Base-by-base conservation (phyloP, 2,329 filamentous ascomycete species). In the Colletotrichum higginsianum region DNA sequence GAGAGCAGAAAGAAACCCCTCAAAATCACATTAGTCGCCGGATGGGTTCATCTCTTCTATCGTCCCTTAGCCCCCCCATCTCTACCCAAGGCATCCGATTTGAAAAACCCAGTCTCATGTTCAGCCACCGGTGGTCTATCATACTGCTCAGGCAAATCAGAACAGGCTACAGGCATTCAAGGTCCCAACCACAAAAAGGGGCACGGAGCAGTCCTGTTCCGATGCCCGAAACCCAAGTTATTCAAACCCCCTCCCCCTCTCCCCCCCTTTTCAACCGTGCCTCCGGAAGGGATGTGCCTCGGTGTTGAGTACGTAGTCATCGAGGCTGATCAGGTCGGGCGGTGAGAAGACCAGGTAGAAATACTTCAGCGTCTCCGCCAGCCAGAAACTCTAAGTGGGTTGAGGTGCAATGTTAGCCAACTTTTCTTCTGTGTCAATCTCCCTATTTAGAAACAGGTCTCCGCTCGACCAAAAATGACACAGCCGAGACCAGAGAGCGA, bases 331-430 rank as follows among this genome's bases (percentile, higher is more conserved):
- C 38, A 90, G 76, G 30, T 88, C 85, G 1, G 90, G 88, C 26
- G 91, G 87, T 40, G 88, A 89, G 75, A 94, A 94, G 47, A 94
- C 87, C 62, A 94, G 79, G 75, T 92, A 94, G 71, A 94, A 93
- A 75, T 94, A 94, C 80, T 94, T 94, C 70, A 94, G 80, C 23
- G 92, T 94, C 83, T 94, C 92, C 0, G 90, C 90, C 76, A 92
- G 83, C 90, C 92, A 94, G 76, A 93, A 94, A 73, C 88, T 92
- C 83, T 94, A 87, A 7, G 3, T 18, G 4, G n/a, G 42, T 62
- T 44, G 9, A 18, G 44, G 30, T 60, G 16, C 15, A 55, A 52
- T 40, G 61, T 66, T 49, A 53, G 15, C 12, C 2, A 30, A 2
- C 8, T 30, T 30, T 30, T 30, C 26, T 26, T 26, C 40, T 21